Evolutionary conservation across 2,329 filamentous ascomycete species (phyloP), one percentile per base, ranked within the genome.

Genomic region (Chrysoporthe cubensis): DNA sequence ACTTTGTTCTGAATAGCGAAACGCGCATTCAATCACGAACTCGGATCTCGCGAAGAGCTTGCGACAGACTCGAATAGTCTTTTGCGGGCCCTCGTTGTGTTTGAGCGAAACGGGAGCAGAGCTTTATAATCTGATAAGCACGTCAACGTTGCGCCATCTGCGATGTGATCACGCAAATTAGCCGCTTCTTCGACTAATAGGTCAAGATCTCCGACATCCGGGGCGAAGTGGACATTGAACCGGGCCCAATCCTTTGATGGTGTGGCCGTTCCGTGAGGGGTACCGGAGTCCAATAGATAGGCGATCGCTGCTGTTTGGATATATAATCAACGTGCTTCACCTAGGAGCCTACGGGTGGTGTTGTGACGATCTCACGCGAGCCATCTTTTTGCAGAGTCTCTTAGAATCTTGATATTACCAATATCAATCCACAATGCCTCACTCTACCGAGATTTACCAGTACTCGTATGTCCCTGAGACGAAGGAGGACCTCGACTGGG

Each of bases 111-210:
- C 26, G 7, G 50, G 42, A 34, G 37, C n/a, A 16, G 48, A 43
- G 37, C 5, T 56, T 56, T 46, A 43, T 37, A 37, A 64, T 58
- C 32, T 37, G 52, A 64, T 64, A 58, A 64, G 62, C 62, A 64
- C 62, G 62, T 64, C 62, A 64, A 57, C 40, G 42, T 64, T 44
- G 52, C 62, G 62, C 62, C 62, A 64, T 64, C 40, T 58, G 26
- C 52, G 40, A 57, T 58, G 16, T n/a, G 54, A 64, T 57, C 62
- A 64, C 62, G 62, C 52, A 44, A 54, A 64, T 48, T 48, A 56
- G 62, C 42, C 48, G 52, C 21, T 42, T 57, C 42, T 16, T 57
- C 62, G 62, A 64, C 62, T 64, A 61, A 64, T 64, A 64, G 52
- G 62, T 48, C 62, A 57, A 44, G 18, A 46, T 32, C 40, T 21